Base-by-base conservation (phyloP, 306 rosid species). In the Trifolium fragiferum region DNA sequence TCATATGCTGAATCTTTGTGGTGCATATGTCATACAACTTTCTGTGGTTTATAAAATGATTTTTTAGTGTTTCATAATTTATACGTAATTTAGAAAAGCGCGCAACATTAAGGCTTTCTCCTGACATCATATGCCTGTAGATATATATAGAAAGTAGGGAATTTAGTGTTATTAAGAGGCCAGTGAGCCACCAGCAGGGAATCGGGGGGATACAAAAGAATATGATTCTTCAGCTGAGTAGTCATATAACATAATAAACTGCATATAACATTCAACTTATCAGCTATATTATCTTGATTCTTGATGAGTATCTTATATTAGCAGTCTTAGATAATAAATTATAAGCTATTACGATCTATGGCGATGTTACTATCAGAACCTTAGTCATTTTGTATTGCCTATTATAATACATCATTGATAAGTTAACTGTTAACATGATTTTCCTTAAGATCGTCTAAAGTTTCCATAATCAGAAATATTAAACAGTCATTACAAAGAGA, bases 401-500 rank as follows among this genome's bases (percentile, higher is more conserved):
- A 6, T 49, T 49, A 49, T 47, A 49, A 51, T 51, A 51, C 11
- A 51, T 51, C 23, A 18, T 16, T 51, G 25, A 51, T 16, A 51
- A 16, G 21, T 11, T 51, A 18, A 18, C 21, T 7, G 21, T 11
- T 51, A 18, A 18, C 21, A 51, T 8, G 57, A 50, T 50, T 50
- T 5, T 23, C 35, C 37, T 66, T 20, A 44, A 19, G 53, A 43
- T 50, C 30, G 30, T 25, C 32, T 64, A 60, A 10, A 62, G 18
- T 54, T 66, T 40, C 32, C 13, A 10, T 72, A 16, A 73, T 73
- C 53, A 55, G 21, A 40, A 12, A 38, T 55, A 41, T 37, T 58
- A 32, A 50, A 50, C 51, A 3, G 10, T 50, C 10, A 16, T 16
- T 7, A 16, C 23, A 50, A 16, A 50, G 57, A 16, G 23, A 11